Evolutionary conservation across 1,284 basidiomycete genomes (phyloP).

Genomic region (Nidula niveotomentosa): DNA sequence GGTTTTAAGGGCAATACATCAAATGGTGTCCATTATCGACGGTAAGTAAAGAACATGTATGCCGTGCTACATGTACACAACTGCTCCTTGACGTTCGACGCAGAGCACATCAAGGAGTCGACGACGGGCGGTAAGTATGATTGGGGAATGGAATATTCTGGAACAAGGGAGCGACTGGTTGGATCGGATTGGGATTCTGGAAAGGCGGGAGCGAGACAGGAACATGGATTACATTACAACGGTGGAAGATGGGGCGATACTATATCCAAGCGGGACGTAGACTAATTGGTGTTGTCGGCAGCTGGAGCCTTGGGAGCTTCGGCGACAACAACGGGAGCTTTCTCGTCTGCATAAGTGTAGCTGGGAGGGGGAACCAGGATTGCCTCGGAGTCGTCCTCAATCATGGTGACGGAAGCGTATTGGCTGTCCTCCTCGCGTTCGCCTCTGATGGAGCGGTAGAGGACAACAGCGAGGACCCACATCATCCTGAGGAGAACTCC

Average conservation of each 20-base stretch:
- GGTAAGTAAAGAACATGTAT: too few species aligned
- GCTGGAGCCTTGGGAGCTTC: slow-evolving; percentile 12
- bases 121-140: too few species aligned
- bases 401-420: slow-evolving; percentile 17
- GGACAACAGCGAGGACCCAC: slow-evolving; percentile 65
- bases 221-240: neutral
- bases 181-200: neutral
- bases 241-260: neutral
- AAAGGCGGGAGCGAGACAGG: neutral
- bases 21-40: too few species aligned
- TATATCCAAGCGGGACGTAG: neutral
- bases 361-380: slow-evolving; percentile 44
- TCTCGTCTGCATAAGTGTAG: slow-evolving; percentile 49
- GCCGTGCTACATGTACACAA: too few species aligned
- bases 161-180: neutral
- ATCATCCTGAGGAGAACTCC: slow-evolving; percentile 78
- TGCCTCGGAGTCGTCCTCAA: slow-evolving; percentile 26
- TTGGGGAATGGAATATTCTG: neutral
- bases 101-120: too few species aligned
- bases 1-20: too few species aligned
- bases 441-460: slow-evolving; percentile 42
- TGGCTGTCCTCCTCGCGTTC: slow-evolving; percentile 26
- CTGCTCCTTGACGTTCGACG: too few species aligned
- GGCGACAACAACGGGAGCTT: slow-evolving; percentile 22
- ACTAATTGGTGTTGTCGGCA: neutral